Evolutionary conservation across 73 alveolate genomes (phyloP), one percentile per base, ranked within the genome.

Genomic region (Breviolum minutum): DNA sequence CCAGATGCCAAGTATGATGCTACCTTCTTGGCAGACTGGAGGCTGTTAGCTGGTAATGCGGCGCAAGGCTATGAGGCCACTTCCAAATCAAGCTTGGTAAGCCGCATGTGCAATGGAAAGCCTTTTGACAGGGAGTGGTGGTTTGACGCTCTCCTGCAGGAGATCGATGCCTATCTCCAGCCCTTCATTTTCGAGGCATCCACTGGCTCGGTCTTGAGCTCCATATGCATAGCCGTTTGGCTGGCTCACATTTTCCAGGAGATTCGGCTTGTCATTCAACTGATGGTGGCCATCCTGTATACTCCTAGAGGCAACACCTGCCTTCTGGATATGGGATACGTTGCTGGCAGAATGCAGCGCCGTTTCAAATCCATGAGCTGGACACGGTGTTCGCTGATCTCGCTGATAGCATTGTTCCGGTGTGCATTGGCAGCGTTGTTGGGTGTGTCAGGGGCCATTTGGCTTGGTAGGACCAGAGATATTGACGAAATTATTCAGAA

Each of bases 81-180:
- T 14, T 30, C 85, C 14, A 48, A 22, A 48, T 74, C 85, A n/a
- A n/a, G 60, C 60, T 48, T 74, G 29, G 85, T 74, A n/a, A 48
- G 60, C 14, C 26, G 29, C 60, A 74, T 74, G 60, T 74, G 85
- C 85, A 74, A 74, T 19, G 85, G 85, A 48, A 48, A 48, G 20
- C 85, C 29, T 30, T 30, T 74, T 74, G 85, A 74, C 85, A 30
- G 85, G 60, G 85, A 16, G 29, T 74, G 85, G 85, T 74, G 85
- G 85, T 48, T n/a, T 12, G 26, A n/a, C 61, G 60, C 26, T 8
- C 7, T 74, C 60, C 85, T 74, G 85, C 60, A 74, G 60, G 85
- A 74, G 29, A 48, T 74, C 14, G 29, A 74, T 48, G 29, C 26
- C 60, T 74, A 74, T 48, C 85, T 74, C 85, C 85, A 74, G 26